Base-by-base conservation (phyloP, 2,329 filamentous ascomycete genomes). In the Neonectria coccinea region DNA sequence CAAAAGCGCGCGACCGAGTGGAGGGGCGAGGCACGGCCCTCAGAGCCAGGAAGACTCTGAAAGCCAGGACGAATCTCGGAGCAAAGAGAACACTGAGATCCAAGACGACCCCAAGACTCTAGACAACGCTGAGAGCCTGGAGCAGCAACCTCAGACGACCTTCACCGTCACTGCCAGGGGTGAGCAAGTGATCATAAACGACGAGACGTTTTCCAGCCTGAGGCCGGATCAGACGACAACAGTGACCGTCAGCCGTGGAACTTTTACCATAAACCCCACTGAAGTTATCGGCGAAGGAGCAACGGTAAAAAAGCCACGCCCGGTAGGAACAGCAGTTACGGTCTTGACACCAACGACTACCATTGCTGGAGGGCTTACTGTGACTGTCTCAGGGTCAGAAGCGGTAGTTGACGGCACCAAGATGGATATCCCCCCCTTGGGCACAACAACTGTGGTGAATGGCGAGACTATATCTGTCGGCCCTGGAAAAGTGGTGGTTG, bases 201-300 rank as follows among this genome's bases (percentile, higher is more conserved):
- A 76, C 39, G 75, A 79, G 56, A 86, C 84, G 0, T 81, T 85
- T 58, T 76, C 74, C 0, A 77, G 80, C 58, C 76, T 81, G 33
- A 73, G 76, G 14, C 70, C 78, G 5, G 75, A 73, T 6, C 71
- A 77, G 59, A 84, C 80, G 0, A 81, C 76, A 12, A 81, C 78
- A 2, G 80, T 86, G 6, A 79, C 79, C 2, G 77, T 85, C 3
- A 67, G 65, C 22, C 74, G 74, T 29, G 76, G 80, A 11, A 79
- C 78, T 1, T 87, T 87, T 64, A 82, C 81, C 18, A 84, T 88
- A 51, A 72, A 80, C 27, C 84, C 85, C 7, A 82, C 78, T 8
- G 76, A 78, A 39, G 77, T 86, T 2, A 65, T 82, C 22, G 84
- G 83, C 8, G 78, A 76, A 50, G 84, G 83, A 20, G 77, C 77